Base-by-base conservation (phyloP, 148 eudicot genomes). In the Heliamphora exappendiculata region DNA sequence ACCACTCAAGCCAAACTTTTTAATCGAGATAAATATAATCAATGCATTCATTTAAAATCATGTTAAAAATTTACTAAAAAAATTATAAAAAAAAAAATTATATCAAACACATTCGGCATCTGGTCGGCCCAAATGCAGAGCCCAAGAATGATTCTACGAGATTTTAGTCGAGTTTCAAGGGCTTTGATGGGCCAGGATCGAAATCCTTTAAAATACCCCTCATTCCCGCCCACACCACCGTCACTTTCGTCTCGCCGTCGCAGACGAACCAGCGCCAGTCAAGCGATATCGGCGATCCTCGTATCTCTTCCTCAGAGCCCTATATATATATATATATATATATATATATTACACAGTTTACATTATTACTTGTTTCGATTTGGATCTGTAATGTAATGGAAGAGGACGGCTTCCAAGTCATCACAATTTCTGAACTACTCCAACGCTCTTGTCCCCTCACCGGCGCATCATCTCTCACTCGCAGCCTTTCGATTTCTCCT, bases 361-460 rank as follows among this genome's bases (percentile, higher is more conserved):
- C 22, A 53, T 20, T 53, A n/a, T n/a, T 37, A 10, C 45, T 66
- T 20, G 13, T 58, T 26, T 39, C 1, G 29, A 33, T 70, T 70
- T 70, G 58, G 26, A 33, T 20, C 34, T 22, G 28, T n/a, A 24
- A 7, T 29, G 39, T 1, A 45, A 81, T 81, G 83, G 77, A 67
- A 55, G 78, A 73, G 42, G 80, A 78, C 49, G 60, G 66, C 47
- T 47, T 49, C 7, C 74, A 51, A 76, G 24, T 70, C 58, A 58
- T 89, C 28, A 44, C 83, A 4, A 78, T 91, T 53, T 75, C 88
- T 68, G 91, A 84, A 44, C 94, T 94, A 66, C 79, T 91, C 74
- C 78, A 68, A 14, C 85, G 81, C 16, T 86, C 86, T 2, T 89
- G 84, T 1, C 88, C 93, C 17, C 58, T 88, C 75, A 81, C 94